Evolutionary conservation across 805 yeast species (phyloP).

Genomic region (Cyberlindnera xishuangbannaensis): DNA sequence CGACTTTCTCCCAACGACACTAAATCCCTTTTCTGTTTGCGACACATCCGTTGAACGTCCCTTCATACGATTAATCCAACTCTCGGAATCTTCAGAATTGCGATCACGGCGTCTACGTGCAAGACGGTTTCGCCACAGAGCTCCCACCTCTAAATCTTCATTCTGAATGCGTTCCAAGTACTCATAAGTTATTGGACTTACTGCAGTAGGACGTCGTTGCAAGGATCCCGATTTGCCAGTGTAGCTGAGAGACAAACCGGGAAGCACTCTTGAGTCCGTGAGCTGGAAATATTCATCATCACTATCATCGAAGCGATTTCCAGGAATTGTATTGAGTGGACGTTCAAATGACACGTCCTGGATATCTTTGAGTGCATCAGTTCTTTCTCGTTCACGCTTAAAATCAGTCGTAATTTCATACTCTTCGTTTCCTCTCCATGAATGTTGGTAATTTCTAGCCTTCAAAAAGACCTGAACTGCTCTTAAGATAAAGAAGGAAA

Average conservation of each 20-base stretch:
- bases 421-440: background rate
- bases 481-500: conserved; percentile 6
- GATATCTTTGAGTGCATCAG: too few relatives aligned
- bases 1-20: conserved; percentile 9
- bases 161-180: conserved; percentile 8
- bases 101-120: background rate
- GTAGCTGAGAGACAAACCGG: conserved; percentile 10
- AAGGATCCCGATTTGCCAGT: too few relatives aligned
- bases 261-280: conserved; percentile 10
- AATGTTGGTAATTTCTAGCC: background rate
- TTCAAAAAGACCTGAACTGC: conserved; percentile 4
- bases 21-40: conserved; percentile 5
- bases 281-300: conserved; percentile 2
- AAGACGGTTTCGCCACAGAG: conserved; percentile 9
- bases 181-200: conserved; percentile 12
- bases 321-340: too few relatives aligned
- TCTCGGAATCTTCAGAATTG: too few relatives aligned
- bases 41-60: conserved; percentile 1
- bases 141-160: conserved; percentile 10
- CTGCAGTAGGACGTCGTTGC: conserved; percentile 7
- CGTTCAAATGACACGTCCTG: too few relatives aligned
- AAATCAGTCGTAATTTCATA: background rate
- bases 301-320: too few relatives aligned
- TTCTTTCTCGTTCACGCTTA: too few relatives aligned
- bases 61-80: conserved; percentile 1